phyloP scores from a whole-genome alignment of 345 rosid species.

The Toxicodendron radicans region DNA sequence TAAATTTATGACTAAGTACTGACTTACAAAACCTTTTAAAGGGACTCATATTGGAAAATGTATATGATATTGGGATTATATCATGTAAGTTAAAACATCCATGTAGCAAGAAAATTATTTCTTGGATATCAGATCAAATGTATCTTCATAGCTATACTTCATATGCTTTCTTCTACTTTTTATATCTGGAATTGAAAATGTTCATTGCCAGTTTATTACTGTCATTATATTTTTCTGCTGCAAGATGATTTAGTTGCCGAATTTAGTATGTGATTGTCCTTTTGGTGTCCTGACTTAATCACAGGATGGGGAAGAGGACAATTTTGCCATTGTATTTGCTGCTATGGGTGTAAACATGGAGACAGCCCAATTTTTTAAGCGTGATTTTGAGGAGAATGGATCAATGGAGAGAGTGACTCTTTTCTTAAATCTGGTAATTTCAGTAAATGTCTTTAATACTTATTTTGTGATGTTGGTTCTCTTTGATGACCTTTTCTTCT shows the following conservation, averaged over 20 bases:
- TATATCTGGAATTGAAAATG: not conserved
- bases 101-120: not conserved
- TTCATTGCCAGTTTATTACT: not conserved
- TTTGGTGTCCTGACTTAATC: slow-evolving; percentile 1
- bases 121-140: not conserved
- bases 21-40: no score
- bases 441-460: slow-evolving; percentile 1
- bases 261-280: not conserved
- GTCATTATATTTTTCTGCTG: not conserved
- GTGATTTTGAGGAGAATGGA: slow-evolving; percentile 98
- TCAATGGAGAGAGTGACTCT: slow-evolving; percentile 99
- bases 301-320: slow-evolving; percentile 86
- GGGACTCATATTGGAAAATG: not conserved
- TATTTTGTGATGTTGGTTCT: not conserved
- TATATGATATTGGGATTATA: not conserved
- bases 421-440: slow-evolving; percentile 75
- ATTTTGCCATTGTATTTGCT: slow-evolving; percentile 96
- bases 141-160: no score
- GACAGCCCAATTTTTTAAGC: slow-evolving; percentile 96
- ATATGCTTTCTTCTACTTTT: not conserved
- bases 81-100: not conserved
- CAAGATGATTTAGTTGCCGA: not conserved
- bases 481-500: not conserved
- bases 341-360: slow-evolving; percentile 99
- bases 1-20: not conserved